Base-by-base conservation (phyloP, 2,329 filamentous ascomycete species). In the Trichoderma koningii region DNA sequence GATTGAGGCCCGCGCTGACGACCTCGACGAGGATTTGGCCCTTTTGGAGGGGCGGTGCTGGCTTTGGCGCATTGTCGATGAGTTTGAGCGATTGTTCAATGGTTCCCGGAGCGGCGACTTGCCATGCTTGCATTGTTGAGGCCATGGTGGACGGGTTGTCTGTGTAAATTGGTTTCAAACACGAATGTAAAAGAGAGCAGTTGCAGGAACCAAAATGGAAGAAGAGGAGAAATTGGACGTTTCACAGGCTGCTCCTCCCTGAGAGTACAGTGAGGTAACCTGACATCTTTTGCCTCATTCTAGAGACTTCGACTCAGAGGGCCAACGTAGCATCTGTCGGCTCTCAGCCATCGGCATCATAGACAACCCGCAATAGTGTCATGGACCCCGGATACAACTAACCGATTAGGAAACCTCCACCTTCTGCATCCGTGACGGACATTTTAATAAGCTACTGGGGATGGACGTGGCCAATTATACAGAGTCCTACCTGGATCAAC, bases 21-120 rank as follows among this genome's bases (percentile, higher is more conserved):
- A 85, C 80, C 60, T 76, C 72, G 56, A 85, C 73, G 50, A 83
- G 75, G 56, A 81, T 72, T 47, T 79, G 69, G 55, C 74, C 73
- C 3, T 66, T 44, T 44, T 78, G 66, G 65, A 44, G 72, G 45
- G 26, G 57, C 44, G 3, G 63, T 1, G 63, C 67, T 56, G 66
- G 66, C 19, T 50, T 30, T 41, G 44, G 10, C 0, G 26, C 65
- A 47, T 60, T 14, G 41, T 68, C 65, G 52, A 65, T 48, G 41
- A 76, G 70, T 14, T 65, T 62, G 28, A 77, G 65, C 15, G 64
- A 68, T 12, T 70, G 63, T 5, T 68, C 64, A 19, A 76, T 30
- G 14, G 66, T 44, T 23, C 76, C 75, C 1, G 73, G 73, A 1
- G 61, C 55, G 42, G 69, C 56, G 38, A 66, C 64, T 47, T 71